Evolutionary conservation across 2,329 filamentous ascomycete species (phyloP).

Genomic region (Neoascochyta sp.): DNA sequence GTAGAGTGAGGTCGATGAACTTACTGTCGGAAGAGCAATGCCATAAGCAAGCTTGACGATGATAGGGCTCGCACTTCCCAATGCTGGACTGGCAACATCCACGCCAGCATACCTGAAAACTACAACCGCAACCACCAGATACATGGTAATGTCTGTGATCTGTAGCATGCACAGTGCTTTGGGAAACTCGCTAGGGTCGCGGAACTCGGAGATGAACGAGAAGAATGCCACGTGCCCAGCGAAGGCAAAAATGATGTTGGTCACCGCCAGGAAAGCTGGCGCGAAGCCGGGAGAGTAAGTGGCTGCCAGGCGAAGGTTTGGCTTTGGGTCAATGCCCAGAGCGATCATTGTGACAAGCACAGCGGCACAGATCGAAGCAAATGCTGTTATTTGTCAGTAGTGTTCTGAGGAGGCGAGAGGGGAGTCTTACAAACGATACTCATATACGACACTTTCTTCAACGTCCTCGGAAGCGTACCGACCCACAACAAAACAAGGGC

Average conservation of each 20-base stretch:
- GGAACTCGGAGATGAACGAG: slow-evolving; percentile 61
- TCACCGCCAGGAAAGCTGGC: slow-evolving; percentile 18
- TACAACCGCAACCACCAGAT: slow-evolving; percentile 63
- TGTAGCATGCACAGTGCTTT: slow-evolving; percentile 62
- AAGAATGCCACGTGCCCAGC: slow-evolving; percentile 64
- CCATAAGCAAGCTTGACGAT: slow-evolving; percentile 66
- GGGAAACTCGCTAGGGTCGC: slow-evolving; percentile 56
- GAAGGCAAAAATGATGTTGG: slow-evolving; percentile 69
- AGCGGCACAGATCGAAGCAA: slow-evolving; percentile 59
- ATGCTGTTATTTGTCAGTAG: slow-evolving; percentile 43
- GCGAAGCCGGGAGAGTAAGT: slow-evolving; percentile 13
- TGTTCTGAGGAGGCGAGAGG: background rate
- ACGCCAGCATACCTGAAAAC: slow-evolving; percentile 64
- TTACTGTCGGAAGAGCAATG: slow-evolving; percentile 59
- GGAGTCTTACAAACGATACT: slow-evolving; percentile 52
- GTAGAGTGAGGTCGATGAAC: slow-evolving; percentile 1
- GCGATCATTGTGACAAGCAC: slow-evolving; percentile 65
- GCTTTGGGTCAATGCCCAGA: slow-evolving; percentile 50
- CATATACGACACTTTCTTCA: slow-evolving; percentile 60
- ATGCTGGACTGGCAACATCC: slow-evolving; percentile 59
- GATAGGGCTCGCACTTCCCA: slow-evolving; percentile 55
- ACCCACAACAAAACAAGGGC: slow-evolving; percentile 57
- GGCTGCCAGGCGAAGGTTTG: slow-evolving; percentile 17
- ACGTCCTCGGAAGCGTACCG: slow-evolving; percentile 59
- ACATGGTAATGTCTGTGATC: slow-evolving; percentile 56